Evolutionary conservation across 305 asterid genomes (phyloP), one percentile per base, ranked within the genome.

Genomic region (Fraxinus albicans): DNA sequence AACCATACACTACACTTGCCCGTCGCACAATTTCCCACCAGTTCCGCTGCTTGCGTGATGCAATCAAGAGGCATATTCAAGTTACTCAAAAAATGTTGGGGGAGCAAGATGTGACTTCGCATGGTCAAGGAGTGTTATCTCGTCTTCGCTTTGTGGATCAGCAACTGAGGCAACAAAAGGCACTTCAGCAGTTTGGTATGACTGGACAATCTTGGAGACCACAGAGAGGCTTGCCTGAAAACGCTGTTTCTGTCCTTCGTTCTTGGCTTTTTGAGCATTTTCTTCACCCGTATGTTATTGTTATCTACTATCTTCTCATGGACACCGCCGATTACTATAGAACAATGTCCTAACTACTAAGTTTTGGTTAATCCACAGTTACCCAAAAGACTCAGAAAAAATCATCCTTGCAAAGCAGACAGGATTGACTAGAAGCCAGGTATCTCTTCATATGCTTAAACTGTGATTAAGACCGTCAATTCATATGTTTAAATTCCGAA

Each of bases 211-310:
- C 98, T 74, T 94, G 97, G 98, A 91, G 98, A 87, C 97, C 98
- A 23, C 97, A 93, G 78, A 88, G 97, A 79, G 98, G 98, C 84
- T 85, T 94, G 88, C 97, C 97, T 0, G 97, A 94, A 82, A 89
- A 86, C 80, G 93, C 98, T 12, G 96, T 94, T 65, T 93, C 97
- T 0, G 81, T 92, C 40, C 97, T 94, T 38, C 97, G 97, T 23
- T 97, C 98, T 67, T 94, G 97, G 98, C 95, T 94, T 44, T 94
- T 94, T 31, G 97, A 94, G 80, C 97, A 95, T 88, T 94, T 94
- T 83, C 97, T 94, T 84, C 91, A 94, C 87, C 97, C 98, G 97
- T 94, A 91, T 44, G 53, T 44, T 44, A 44, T 44, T 34, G 97
- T 79, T 69, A 1, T 67, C 58, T 27, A 60, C 27, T 1, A 60